A percentile compares a stretch with the other conserved stretches of the same genome.
These are phyloP conservation scores for Fomitopsis palustris DNA, from an alignment of 1,284 basidiomycete genomes.

Conservation along the genomic window DNA sequence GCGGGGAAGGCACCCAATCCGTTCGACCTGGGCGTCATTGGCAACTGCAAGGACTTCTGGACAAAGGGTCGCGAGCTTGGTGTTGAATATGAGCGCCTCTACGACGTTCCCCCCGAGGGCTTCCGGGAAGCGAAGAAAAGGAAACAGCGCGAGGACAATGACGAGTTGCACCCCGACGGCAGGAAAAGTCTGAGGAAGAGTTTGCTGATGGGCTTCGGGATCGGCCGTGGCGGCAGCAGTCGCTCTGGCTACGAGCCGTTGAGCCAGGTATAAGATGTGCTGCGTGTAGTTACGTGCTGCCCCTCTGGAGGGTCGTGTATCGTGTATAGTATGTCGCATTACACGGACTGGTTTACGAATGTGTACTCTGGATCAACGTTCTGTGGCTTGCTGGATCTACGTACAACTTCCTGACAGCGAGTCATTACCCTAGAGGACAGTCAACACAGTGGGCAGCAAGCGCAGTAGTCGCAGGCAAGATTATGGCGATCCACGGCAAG, in stretches of 20 bases:
- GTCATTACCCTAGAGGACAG: too few species aligned
- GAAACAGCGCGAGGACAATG: slow-evolving; percentile 54
- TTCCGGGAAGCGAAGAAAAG: slow-evolving; percentile 67
- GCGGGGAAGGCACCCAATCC: slow-evolving; percentile 79
- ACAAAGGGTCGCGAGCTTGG: slow-evolving; percentile 79
- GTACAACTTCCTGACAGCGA: too few species aligned
- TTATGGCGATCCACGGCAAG: too few species aligned
- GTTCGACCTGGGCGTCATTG: slow-evolving; percentile 82
- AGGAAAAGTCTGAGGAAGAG: slow-evolving; percentile 41
- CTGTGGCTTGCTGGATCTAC: too few species aligned
- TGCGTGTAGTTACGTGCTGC: slow-evolving; percentile 17
- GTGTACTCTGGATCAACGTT: background rate
- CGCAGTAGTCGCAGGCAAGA: too few species aligned
- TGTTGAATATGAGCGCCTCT: slow-evolving; percentile 86
- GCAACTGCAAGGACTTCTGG: slow-evolving; percentile 98
- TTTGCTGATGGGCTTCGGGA: slow-evolving; percentile 48
- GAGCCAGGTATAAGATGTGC: slow-evolving; percentile 38
- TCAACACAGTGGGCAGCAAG: too few species aligned
- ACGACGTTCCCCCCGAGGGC: slow-evolving; percentile 86
- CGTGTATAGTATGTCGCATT: background rate
- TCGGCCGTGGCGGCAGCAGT: slow-evolving; percentile 40
- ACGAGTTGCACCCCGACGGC: slow-evolving; percentile 35
- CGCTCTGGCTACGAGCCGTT: slow-evolving; percentile 59
- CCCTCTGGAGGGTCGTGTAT: background rate
- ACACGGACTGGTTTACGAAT: background rate